Percentiles rank a stretch among this genome's conserved stretches.
Conservation (phyloP, 371 early-diverging fungal species). For the Mortierella sp. region DNA sequence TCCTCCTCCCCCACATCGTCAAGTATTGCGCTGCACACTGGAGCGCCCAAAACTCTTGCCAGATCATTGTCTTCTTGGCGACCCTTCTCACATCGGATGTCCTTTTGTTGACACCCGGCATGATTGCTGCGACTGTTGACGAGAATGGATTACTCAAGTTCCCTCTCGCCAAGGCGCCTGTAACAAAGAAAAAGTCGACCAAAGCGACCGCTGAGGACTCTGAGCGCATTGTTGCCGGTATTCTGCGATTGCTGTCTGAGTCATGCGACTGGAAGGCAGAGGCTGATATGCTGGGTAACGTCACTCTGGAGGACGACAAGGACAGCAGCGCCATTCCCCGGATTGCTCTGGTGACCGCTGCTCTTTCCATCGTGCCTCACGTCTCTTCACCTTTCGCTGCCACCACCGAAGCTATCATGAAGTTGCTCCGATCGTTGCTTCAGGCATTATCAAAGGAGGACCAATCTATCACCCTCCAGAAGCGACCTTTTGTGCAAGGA, state of each 20-base stretch:
- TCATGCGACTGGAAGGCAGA: conserved; percentile 67
- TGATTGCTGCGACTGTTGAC: conserved; percentile 66
- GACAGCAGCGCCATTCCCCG: conserved; percentile 20
- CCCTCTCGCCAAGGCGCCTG: conserved; percentile 42
- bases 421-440: conserved; percentile 60
- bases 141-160: conserved; percentile 71
- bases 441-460: conserved; percentile 55
- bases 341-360: conserved; percentile 63
- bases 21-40: conserved; percentile 65
- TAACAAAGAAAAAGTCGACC: conserved; percentile 27
- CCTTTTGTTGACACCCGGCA: conserved; percentile 61
- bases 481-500: conserved; percentile 64
- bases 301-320: conserved; percentile 57
- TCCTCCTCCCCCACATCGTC: conserved; percentile 77
- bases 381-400: conserved; percentile 62
- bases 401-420: conserved; percentile 57
- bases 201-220: conserved; percentile 19
- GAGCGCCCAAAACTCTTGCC: conserved; percentile 50
- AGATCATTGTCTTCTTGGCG: conserved; percentile 69
- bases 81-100: conserved; percentile 64
- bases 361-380: conserved; percentile 67
- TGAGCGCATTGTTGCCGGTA: conserved; percentile 54
- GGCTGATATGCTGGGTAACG: conserved; percentile 61
- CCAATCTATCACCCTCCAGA: conserved; percentile 49
- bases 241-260: conserved; percentile 59